phyloP scores from a whole-genome alignment of 139 green algal species.

The Chlamydomonas sp. region DNA sequence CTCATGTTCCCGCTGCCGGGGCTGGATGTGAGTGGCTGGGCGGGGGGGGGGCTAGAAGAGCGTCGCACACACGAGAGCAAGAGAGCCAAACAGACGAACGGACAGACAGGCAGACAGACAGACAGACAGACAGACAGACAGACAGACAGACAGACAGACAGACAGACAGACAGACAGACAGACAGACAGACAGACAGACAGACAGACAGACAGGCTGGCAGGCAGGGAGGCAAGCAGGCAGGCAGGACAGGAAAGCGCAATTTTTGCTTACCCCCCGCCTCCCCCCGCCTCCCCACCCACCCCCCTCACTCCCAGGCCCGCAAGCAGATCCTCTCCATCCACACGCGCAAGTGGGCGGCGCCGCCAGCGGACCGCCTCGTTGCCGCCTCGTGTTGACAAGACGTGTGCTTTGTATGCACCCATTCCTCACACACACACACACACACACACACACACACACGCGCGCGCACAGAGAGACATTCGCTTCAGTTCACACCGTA shows the following conservation, averaged over 20 bases:
- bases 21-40: slow-evolving; percentile 45
- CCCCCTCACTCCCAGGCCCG: slow-evolving; percentile 49
- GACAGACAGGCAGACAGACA: no score
- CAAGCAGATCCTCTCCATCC: slow-evolving; percentile 81
- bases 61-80: background rate
- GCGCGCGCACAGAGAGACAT: no score
- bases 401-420: no score
- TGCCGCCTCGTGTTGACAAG: no score
- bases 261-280: background rate
- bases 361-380: slow-evolving; percentile 46
- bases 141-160: no score
- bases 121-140: background rate
- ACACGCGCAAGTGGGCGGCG: slow-evolving; percentile 74
- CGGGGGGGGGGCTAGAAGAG: no score
- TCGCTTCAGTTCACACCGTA: no score
- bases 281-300: background rate
- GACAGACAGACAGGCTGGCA: no score
- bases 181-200: no score
- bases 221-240: no score
- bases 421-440: background rate
- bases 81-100: no score
- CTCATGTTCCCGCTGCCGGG: slow-evolving; percentile 75
- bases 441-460: background rate
- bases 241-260: background rate
- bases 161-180: no score